Evolutionary conservation across 495 filamentous ascomycete species (phyloP).

Genomic region (Achaetomiella virescens): DNA sequence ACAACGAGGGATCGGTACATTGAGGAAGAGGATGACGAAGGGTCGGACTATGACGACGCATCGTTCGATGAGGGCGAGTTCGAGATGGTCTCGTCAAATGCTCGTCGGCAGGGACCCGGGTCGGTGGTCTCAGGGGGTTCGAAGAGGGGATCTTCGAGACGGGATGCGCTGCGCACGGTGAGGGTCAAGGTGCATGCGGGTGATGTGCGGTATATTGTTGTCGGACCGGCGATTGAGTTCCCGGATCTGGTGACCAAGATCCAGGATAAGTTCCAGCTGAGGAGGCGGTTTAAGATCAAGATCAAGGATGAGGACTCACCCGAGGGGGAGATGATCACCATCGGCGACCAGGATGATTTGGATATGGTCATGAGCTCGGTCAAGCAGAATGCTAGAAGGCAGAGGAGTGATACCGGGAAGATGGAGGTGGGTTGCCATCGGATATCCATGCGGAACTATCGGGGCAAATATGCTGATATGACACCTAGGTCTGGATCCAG

Average conservation of each 20-base stretch:
- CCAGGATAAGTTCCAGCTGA: slow-evolving; percentile 75
- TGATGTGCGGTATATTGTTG: slow-evolving; percentile 92
- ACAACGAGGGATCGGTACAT: slow-evolving; percentile 53
- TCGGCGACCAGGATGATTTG: slow-evolving; percentile 94
- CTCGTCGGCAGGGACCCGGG: slow-evolving; percentile 32
- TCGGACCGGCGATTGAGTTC: slow-evolving; percentile 66
- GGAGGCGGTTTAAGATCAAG: slow-evolving; percentile 69
- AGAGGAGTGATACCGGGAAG: slow-evolving; percentile 81
- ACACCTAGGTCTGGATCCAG: slow-evolving; percentile 59
- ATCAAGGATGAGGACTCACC: slow-evolving; percentile 69
- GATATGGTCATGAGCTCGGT: slow-evolving; percentile 71
- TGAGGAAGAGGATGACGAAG: slow-evolving; percentile 66
- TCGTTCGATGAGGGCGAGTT: slow-evolving; percentile 71
- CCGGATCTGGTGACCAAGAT: slow-evolving; percentile 69
- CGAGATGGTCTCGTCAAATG: slow-evolving; percentile 62
- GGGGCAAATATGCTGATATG: slow-evolving; percentile 16
- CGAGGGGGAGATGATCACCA: slow-evolving; percentile 87
- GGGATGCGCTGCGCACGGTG: slow-evolving; percentile 53
- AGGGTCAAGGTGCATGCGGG: slow-evolving; percentile 86
- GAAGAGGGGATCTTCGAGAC: slow-evolving; percentile 38
- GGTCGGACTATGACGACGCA: slow-evolving; percentile 62
- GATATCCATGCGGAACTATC: not conserved
- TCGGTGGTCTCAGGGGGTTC: slow-evolving; percentile 33
- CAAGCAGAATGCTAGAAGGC: slow-evolving; percentile 61
- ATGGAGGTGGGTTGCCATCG: slow-evolving; percentile 70